Evolutionary conservation across 495 filamentous ascomycete genomes (phyloP).

Genomic region (Xylaria flabelliformis): DNA sequence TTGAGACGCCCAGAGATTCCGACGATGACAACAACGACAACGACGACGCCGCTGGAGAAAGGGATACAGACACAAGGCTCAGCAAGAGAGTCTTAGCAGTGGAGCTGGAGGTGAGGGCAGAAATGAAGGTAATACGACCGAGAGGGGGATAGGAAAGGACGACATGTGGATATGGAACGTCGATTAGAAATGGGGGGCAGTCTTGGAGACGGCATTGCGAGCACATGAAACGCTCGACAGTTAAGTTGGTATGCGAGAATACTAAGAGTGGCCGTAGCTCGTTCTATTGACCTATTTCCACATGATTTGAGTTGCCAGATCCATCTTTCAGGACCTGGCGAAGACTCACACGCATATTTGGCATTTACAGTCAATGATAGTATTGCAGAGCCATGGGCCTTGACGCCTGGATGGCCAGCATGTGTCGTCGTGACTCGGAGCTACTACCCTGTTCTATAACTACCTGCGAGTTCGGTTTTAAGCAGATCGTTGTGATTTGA

Average conservation of each 20-base stretch:
- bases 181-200: neutral
- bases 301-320: neutral
- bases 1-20: neutral
- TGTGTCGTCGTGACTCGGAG: neutral
- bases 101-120: neutral
- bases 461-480: too few relatives aligned
- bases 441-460: neutral
- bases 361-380: neutral
- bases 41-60: neutral
- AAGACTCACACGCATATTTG: neutral
- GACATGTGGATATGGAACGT: neutral
- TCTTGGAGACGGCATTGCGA: neutral
- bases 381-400: neutral
- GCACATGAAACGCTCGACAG: neutral
- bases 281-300: neutral
- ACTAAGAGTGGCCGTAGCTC: neutral
- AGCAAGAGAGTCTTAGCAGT: neutral
- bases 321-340: neutral
- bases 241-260: neutral
- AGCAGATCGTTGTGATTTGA: neutral
- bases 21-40: neutral
- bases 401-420: neutral
- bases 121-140: neutral
- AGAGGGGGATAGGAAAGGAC: neutral
- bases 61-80: neutral